Percentiles rank a stretch among this genome's conserved stretches.
Evolutionary conservation across 1,284 basidiomycete species (phyloP).

Genomic region (Xerocomus nothofagi): DNA sequence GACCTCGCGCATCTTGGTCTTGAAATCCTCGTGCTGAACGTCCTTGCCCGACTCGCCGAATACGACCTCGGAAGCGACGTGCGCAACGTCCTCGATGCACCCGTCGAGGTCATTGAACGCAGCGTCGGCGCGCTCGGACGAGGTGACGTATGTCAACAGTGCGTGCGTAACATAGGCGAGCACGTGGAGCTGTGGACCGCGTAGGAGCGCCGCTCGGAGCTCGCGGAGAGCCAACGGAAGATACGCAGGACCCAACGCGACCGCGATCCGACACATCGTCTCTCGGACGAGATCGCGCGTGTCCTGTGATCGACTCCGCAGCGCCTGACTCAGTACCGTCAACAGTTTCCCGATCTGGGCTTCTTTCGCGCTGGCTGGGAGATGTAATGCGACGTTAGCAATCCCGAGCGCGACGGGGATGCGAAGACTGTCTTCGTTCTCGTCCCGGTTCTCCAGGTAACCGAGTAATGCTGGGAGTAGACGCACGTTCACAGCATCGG

Average conservation of each 20-base stretch:
- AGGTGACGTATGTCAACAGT: slow-evolving; percentile 78
- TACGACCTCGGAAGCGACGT: slow-evolving; percentile 88
- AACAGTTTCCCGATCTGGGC: slow-evolving; percentile 79
- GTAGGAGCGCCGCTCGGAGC: slow-evolving; percentile 77
- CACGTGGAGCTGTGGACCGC: slow-evolving; percentile 94
- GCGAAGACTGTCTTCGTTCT: slow-evolving; percentile 80
- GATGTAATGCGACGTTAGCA: slow-evolving; percentile 78
- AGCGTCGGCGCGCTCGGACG: slow-evolving; percentile 48
- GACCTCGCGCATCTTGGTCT: slow-evolving; percentile 93
- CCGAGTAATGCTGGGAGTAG: slow-evolving; percentile 76
- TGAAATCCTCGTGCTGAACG: slow-evolving; percentile 87
- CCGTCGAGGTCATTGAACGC: slow-evolving; percentile 70
- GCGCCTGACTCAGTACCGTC: slow-evolving; percentile 83
- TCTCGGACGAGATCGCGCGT: slow-evolving; percentile 88
- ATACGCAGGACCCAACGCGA: slow-evolving; percentile 73
- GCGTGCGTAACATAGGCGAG: slow-evolving; percentile 86
- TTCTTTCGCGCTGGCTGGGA: slow-evolving; percentile 71
- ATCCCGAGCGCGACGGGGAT: slow-evolving; percentile 91
- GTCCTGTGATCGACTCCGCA: slow-evolving; percentile 92
- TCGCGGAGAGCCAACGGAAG: slow-evolving; percentile 79
- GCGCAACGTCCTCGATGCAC: slow-evolving; percentile 76
- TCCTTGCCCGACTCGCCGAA: slow-evolving; percentile 95
- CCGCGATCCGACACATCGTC: slow-evolving; percentile 81
- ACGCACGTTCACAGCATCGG: slow-evolving; percentile 74
- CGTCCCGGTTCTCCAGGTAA: slow-evolving; percentile 83